Evolutionary conservation across 1,139 yeast species (phyloP).

Genomic region (Magnusiomyces suaveolens): DNA sequence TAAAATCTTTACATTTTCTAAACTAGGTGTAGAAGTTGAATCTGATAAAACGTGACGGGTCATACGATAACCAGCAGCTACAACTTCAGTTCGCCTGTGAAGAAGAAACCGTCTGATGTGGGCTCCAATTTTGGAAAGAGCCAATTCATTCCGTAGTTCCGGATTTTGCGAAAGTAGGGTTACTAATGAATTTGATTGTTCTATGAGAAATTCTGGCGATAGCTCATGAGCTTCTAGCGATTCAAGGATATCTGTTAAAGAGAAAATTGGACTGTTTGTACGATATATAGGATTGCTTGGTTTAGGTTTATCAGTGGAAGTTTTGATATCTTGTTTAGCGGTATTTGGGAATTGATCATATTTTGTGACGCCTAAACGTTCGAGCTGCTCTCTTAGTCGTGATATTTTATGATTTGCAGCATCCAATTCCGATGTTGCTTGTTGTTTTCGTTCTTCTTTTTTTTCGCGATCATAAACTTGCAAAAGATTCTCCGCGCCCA

Average conservation of each 20-base stretch:
- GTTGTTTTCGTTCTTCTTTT: constrained; percentile 25
- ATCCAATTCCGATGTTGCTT: constrained; percentile 33
- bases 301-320: background rate
- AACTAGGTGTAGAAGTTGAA: constrained; percentile 38
- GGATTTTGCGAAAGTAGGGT: constrained; percentile 50
- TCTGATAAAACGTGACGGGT: constrained; percentile 55
- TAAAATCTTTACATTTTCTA: constrained; percentile 16
- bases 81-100: constrained; percentile 50
- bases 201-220: constrained; percentile 43
- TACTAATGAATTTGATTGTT: constrained; percentile 56
- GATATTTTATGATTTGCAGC: constrained; percentile 33
- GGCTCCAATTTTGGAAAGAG: constrained; percentile 49
- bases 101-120: constrained; percentile 54
- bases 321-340: background rate
- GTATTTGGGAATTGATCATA: background rate
- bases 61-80: constrained; percentile 68
- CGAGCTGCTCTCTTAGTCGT: constrained; percentile 27
- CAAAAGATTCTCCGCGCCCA: constrained; percentile 36
- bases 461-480: constrained; percentile 26
- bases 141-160: constrained; percentile 53
- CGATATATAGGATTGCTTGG: background rate
- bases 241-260: constrained; percentile 42
- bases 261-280: constrained; percentile 38
- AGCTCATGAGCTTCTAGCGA: constrained; percentile 38
- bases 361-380: constrained; percentile 24